Percentiles rank a stretch among this genome's conserved stretches.
These are phyloP conservation scores for Barbatosphaeria neglecta DNA, from an alignment of 495 filamentous ascomycete genomes.

Conservation along the genomic window DNA sequence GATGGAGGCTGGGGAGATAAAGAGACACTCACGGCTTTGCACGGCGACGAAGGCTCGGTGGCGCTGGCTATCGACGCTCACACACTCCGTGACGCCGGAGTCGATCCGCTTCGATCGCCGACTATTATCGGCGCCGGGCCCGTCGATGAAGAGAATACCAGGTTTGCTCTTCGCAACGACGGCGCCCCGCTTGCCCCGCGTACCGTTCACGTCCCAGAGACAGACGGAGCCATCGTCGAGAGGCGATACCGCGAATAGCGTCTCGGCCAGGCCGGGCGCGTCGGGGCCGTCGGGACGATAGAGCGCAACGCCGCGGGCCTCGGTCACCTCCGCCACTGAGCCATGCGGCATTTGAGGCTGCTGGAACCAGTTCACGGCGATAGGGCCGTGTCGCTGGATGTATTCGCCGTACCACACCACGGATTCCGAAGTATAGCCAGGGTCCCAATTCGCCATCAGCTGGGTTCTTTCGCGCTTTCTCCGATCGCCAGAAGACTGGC, in stretches of 20 bases:
- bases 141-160: slow-evolving; percentile 47
- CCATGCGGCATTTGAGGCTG: slow-evolving; percentile 32
- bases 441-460: slow-evolving; percentile 70
- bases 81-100: slow-evolving; percentile 71
- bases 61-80: slow-evolving; percentile 63
- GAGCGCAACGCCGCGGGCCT: slow-evolving; percentile 56
- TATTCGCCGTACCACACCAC: slow-evolving; percentile 83
- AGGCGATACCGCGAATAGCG: slow-evolving; percentile 58
- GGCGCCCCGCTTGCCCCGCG: slow-evolving; percentile 45
- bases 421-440: slow-evolving; percentile 52
- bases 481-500: slow-evolving; percentile 24
- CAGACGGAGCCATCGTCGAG: slow-evolving; percentile 78
- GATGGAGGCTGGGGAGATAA: too few relatives aligned
- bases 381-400: slow-evolving; percentile 66
- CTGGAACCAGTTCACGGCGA: slow-evolving; percentile 65
- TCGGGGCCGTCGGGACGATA: slow-evolving; percentile 33
- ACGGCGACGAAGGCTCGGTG: slow-evolving; percentile 68
- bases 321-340: slow-evolving; percentile 22
- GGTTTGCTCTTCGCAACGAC: slow-evolving; percentile 53
- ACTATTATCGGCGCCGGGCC: slow-evolving; percentile 29
- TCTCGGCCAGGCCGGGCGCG: slow-evolving; percentile 18
- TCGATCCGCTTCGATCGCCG: slow-evolving; percentile 35
- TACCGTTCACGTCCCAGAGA: slow-evolving; percentile 69
- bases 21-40: slow-evolving; percentile 43
- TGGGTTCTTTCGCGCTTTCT: slow-evolving; percentile 34